These are phyloP conservation scores for Trichoderma erinaceum DNA, from an alignment of 495 filamentous ascomycete genomes.

Conservation along the genomic window DNA sequence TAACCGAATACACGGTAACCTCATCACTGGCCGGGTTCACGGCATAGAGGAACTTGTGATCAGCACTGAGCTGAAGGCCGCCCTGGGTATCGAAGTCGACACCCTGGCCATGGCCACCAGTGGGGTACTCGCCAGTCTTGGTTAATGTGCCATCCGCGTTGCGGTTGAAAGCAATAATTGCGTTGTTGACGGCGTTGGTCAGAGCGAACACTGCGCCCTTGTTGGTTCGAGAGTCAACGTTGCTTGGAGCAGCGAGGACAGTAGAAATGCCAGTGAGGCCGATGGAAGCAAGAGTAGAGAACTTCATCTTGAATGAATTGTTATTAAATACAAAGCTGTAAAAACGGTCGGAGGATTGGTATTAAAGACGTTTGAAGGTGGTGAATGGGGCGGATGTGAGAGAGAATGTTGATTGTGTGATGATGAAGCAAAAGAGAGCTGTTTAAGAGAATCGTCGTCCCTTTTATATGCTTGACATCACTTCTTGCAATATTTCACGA, in stretches of 20 bases:
- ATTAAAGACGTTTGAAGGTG: not conserved
- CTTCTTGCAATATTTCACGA: not conserved
- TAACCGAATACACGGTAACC: not conserved
- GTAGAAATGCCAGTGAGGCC: not conserved
- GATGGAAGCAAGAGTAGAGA: constrained; percentile 2
- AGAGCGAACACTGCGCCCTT: constrained; percentile 8
- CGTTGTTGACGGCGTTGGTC: constrained; percentile 8
- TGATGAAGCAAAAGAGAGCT: not conserved
- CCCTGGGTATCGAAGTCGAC: constrained; percentile 1
- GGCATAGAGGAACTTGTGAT: constrained; percentile 1
- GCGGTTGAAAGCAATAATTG: not conserved
- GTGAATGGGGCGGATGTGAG: not conserved
- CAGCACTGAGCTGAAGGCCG: not conserved
- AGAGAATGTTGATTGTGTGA: not conserved
- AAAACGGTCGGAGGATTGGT: not conserved
- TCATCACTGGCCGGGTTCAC: constrained; percentile 5
- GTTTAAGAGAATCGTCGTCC: not conserved
- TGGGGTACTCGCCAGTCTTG: not conserved
- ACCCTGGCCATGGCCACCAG: constrained; percentile 6
- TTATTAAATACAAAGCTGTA: not conserved
- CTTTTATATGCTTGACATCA: not conserved
- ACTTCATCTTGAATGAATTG: not conserved
- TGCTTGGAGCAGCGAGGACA: not conserved
- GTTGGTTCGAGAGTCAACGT: not conserved
- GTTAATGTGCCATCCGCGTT: not conserved